A percentile compares a stretch with the other conserved stretches of the same genome.
phyloP scores from a whole-genome alignment of 345 rosid genomes.

The Citrus sp. region DNA sequence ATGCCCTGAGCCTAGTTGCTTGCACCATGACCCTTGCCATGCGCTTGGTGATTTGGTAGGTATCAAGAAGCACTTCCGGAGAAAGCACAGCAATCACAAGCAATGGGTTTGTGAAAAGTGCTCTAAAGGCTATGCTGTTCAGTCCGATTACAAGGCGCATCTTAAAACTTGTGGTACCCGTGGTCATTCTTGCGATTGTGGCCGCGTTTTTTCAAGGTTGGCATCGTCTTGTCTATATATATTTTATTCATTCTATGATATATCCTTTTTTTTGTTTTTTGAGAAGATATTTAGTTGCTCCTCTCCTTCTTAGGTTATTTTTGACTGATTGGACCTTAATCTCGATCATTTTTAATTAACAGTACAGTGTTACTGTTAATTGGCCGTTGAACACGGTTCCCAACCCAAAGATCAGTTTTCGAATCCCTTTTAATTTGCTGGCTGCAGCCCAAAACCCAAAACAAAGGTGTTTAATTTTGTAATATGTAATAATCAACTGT shows the following conservation, averaged over 20 bases:
- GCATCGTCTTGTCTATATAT: background rate
- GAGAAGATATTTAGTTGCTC: too few species aligned
- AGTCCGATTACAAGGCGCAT: constrained; percentile 94
- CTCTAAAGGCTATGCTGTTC: constrained; percentile 95
- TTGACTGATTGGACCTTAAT: constrained; percentile 26
- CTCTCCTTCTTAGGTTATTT: background rate
- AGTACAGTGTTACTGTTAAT: background rate
- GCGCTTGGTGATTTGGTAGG: constrained; percentile 99
- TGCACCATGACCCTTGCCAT: constrained; percentile 92
- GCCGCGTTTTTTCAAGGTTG: constrained; percentile 95
- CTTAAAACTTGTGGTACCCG: constrained; percentile 96
- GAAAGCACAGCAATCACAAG: constrained; percentile 85
- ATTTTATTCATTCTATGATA: too few species aligned
- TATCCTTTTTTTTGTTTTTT: too few species aligned
- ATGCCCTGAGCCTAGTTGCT: constrained; percentile 90
- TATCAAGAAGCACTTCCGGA: constrained; percentile 84
- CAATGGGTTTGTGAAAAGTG: constrained; percentile 96
- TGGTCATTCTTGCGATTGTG: constrained; percentile 98
- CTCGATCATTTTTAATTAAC: constrained; percentile 3
- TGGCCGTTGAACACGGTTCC: constrained; percentile 35
- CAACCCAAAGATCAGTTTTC: constrained; percentile 31
- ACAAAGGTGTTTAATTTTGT: background rate
- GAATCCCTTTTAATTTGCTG: background rate
- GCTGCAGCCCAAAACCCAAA: constrained; percentile 10
- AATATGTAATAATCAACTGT: background rate